A percentile compares a stretch with the other conserved stretches of the same genome.
Conservation (phyloP, 1,284 basidiomycete species). For the Tylopilus orsonianus region DNA sequence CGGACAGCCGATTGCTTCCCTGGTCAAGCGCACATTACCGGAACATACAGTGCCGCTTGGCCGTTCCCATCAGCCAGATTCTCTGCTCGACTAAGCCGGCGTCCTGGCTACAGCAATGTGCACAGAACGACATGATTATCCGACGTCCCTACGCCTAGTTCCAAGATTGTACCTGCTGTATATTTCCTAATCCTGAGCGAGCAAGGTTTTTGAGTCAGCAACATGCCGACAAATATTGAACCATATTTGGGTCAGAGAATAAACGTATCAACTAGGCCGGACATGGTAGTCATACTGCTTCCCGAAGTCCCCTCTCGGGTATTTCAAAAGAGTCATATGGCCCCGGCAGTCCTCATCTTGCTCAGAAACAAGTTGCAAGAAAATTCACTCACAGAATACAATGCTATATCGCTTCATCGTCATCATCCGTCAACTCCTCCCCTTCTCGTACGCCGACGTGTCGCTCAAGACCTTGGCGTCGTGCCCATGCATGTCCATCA, state of each 20-base stretch:
- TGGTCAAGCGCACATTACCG: background rate
- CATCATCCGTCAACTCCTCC: slow-evolving; percentile 75
- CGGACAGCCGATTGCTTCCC: background rate
- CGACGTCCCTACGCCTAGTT: too few species aligned
- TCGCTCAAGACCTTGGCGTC: slow-evolving; percentile 58
- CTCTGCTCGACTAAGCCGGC: too few species aligned
- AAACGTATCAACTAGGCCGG: background rate
- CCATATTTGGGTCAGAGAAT: too few species aligned
- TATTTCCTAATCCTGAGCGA: too few species aligned
- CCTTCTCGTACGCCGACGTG: slow-evolving; percentile 62
- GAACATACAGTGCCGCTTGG: too few species aligned
- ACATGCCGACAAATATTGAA: too few species aligned
- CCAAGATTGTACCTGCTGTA: too few species aligned
- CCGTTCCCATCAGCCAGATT: too few species aligned
- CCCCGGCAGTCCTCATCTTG: slow-evolving; percentile 74
- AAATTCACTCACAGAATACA: slow-evolving; percentile 16
- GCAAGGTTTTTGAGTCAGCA: background rate
- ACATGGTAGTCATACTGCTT: background rate
- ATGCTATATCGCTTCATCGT: slow-evolving; percentile 43
- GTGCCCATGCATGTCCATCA: slow-evolving; percentile 83
- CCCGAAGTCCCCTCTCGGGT: too few species aligned
- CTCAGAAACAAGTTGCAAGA: slow-evolving; percentile 16
- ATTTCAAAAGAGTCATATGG: slow-evolving; percentile 50
- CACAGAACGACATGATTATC: too few species aligned
- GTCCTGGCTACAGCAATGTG: too few species aligned